Evolutionary conservation across 1,139 yeast genomes (phyloP).

Genomic region (Suhomyces panamericanus): DNA sequence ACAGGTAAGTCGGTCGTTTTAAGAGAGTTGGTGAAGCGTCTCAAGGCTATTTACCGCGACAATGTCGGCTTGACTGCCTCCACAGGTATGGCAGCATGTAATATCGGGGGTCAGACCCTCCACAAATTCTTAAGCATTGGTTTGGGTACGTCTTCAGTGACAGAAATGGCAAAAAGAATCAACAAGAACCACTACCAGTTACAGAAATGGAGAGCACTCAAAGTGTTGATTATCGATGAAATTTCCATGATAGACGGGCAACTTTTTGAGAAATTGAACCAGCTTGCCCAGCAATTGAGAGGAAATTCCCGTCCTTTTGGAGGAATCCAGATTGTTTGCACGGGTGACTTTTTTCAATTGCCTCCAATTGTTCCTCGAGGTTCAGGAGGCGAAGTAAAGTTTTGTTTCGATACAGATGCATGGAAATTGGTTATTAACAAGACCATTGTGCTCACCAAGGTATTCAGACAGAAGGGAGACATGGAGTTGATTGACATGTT

Average conservation of each 20-base stretch:
- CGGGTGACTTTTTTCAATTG: slow-evolving; percentile 89
- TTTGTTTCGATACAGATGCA: slow-evolving; percentile 58
- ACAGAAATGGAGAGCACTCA: slow-evolving; percentile 59
- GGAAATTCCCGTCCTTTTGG: slow-evolving; percentile 68
- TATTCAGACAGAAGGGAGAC: slow-evolving; percentile 76
- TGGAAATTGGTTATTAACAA: slow-evolving; percentile 58
- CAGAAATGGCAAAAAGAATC: slow-evolving; percentile 45
- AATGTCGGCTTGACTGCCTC: slow-evolving; percentile 83
- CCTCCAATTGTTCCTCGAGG: slow-evolving; percentile 69
- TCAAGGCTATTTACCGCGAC: slow-evolving; percentile 30
- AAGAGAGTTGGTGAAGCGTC: slow-evolving; percentile 52
- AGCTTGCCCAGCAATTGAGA: slow-evolving; percentile 59
- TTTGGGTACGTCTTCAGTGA: slow-evolving; percentile 55
- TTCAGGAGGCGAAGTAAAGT: slow-evolving; percentile 32
- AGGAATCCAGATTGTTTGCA: slow-evolving; percentile 79
- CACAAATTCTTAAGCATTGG: slow-evolving; percentile 82
- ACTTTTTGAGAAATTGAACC: slow-evolving; percentile 68
- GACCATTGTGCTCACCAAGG: slow-evolving; percentile 60
- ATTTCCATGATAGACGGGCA: slow-evolving; percentile 85
- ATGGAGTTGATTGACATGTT: slow-evolving; percentile 67
- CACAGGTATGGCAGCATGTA: slow-evolving; percentile 88
- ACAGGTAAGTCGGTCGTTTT: slow-evolving; percentile 82
- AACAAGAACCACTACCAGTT: slow-evolving; percentile 42
- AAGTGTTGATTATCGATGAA: slow-evolving; percentile 79
- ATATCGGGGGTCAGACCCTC: slow-evolving; percentile 80